Percentiles rank a stretch among this genome's conserved stretches.
Evolutionary conservation across 169 alveolate species (phyloP).

Genomic region (Babesia divergens): DNA sequence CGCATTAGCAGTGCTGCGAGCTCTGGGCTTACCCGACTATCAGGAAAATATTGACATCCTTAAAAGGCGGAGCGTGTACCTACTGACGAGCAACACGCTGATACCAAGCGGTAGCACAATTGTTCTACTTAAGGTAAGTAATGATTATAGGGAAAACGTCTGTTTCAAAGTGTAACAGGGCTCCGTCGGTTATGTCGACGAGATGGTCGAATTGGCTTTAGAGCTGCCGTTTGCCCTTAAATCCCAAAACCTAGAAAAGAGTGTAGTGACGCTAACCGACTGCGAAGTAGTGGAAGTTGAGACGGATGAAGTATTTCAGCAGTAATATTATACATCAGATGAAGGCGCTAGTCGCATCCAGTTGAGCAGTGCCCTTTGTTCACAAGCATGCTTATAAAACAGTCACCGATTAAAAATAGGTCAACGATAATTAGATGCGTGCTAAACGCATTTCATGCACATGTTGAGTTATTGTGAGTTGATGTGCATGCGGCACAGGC

Average conservation of each 20-base stretch:
- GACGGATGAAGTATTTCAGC: neutral
- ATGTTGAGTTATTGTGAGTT: no score
- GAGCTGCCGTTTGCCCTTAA: constrained; percentile 31
- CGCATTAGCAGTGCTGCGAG: constrained; percentile 15
- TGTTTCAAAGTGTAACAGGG: neutral
- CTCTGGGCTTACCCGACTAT: constrained; percentile 4
- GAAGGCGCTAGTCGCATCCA: no score
- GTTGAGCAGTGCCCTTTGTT: no score
- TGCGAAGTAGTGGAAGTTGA: constrained; percentile 54
- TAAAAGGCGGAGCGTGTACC: neutral
- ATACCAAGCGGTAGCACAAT: constrained; percentile 35
- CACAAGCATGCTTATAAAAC: no score
- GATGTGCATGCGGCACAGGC: no score
- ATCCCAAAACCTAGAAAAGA: neutral
- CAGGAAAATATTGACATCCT: constrained; percentile 29
- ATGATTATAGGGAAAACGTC: neutral
- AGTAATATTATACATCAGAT: neutral
- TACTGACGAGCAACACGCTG: constrained; percentile 19
- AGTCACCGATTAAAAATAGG: no score
- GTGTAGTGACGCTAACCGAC: constrained; percentile 43
- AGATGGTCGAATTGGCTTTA: neutral
- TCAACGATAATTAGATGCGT: no score
- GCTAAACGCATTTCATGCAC: no score
- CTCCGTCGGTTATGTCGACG: constrained; percentile 12
- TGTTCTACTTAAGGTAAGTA: constrained; percentile 38